Evolutionary conservation across 2,329 filamentous ascomycete species (phyloP), one percentile per base, ranked within the genome.

Genomic region (Metarhizium guizhouense): DNA sequence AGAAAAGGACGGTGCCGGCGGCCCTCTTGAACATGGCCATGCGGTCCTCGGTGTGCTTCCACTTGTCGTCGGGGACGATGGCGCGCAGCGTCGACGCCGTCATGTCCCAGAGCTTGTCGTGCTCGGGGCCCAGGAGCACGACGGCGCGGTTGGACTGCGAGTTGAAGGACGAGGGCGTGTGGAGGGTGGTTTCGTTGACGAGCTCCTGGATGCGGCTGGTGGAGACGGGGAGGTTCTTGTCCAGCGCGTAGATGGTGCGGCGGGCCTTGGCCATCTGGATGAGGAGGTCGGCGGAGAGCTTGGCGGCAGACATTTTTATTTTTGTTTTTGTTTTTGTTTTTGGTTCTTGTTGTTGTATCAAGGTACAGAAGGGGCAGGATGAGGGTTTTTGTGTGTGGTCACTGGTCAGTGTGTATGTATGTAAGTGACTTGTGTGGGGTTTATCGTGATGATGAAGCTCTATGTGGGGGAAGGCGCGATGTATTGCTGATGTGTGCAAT

Each of bases 1-100:
- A 95, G 83, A 95, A 96, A 65, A 96, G 83, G 64, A 93, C 86
- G 54, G 89, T 88, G 63, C 90, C 92, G 63, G 91, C 89, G 20
- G 73, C 90, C 56, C 68, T 84, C 73, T 80, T 81, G 77, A 95
- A 93, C 64, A 74, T 65, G 61, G 65, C 69, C 59, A 78, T 66
- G 65, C 72, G 72, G 62, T 64, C 60, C 55, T 61, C 65, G 14
- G 75, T 88, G 61, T 68, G 54, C 67, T 82, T 73, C 76, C 81
- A 91, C 59, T 75, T 67, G 16, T 86, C 85, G 3, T 72, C 77
- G 34, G 87, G 83, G 29, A 94, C 84, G 57, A 91, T 80, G 59
- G 60, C 61, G 56, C 65, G 64, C 58, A 73, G 67, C 45, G 65
- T 58, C 18, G 85, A 82, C 58, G 76, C 72, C 55, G 84, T 79